Conservation (phyloP, 2,329 filamentous ascomycete genomes). For the Aspergillus pseudonomiae region DNA sequence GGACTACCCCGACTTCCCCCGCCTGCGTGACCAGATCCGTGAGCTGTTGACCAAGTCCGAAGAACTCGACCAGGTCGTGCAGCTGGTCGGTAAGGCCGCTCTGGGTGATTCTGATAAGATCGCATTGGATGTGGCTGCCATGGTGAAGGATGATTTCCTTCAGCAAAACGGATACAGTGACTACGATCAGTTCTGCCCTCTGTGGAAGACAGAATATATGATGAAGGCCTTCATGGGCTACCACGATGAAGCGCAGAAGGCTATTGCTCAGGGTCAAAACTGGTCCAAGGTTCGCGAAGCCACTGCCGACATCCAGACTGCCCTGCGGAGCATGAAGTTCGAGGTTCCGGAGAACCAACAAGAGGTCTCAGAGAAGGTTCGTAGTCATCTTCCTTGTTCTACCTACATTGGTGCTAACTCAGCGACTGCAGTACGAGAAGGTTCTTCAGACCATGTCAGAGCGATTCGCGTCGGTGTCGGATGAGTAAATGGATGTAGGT, state of each 20-base stretch:
- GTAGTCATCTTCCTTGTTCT: not conserved
- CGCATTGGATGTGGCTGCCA: conserved; percentile 84
- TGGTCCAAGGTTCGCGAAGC: conserved; percentile 93
- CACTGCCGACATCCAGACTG: conserved; percentile 80
- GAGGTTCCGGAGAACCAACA: conserved; percentile 88
- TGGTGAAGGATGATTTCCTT: conserved; percentile 98
- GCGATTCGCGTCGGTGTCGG: conserved; percentile 93
- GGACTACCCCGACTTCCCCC: conserved; percentile 90
- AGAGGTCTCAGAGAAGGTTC: conserved; percentile 78
- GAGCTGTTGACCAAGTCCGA: conserved; percentile 93
- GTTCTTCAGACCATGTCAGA: conserved; percentile 91
- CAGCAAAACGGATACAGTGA: conserved; percentile 99
- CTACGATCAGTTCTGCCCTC: conserved; percentile 98
- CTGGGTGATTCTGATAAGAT: conserved; percentile 98
- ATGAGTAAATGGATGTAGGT: conserved; percentile 67
- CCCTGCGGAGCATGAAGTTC: conserved; percentile 93
- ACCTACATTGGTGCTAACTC: conserved; percentile 42
- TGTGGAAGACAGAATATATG: conserved; percentile 99
- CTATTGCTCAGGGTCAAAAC: conserved; percentile 82
- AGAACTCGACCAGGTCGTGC: conserved; percentile 96
- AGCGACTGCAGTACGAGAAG: conserved; percentile 73
- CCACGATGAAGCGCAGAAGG: conserved; percentile 97
- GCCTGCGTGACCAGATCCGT: conserved; percentile 88
- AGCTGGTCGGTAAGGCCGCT: conserved; percentile 96
- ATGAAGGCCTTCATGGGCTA: conserved; percentile 99